Base-by-base conservation (phyloP, 2,329 filamentous ascomycete genomes). In the Allantophomopsis cytisporea region DNA sequence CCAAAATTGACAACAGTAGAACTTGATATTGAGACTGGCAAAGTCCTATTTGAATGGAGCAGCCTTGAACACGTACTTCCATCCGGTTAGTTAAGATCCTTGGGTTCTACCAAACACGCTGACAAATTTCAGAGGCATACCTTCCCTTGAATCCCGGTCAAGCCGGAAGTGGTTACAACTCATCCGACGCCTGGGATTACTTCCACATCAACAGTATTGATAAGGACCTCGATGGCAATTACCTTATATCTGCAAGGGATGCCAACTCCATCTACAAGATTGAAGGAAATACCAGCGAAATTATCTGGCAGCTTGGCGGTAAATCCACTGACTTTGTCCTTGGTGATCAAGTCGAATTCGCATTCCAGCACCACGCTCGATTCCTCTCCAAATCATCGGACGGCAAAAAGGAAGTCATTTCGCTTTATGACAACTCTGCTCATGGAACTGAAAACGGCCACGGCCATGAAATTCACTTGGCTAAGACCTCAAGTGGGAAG, bases 1-100 rank as follows among this genome's bases (percentile, higher is more conserved):
- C 3, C 2, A 37, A 58, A 54, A 59, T 36, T 39, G 12, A 41
- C 30, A n/a, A 20, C 4, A 5, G 5, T 23, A 48, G 51, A 53
- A 38, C 38, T 52, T 14, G 45, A 52, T 17, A 45, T 53, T 33
- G 60, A 66, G 17, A 74, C 68, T 2, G 70, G 71, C 2, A 58
- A 65, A 32, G 53, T 77, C 3, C 44, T 76, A 10, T 77, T 76
- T 45, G 71, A 77, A 46, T 77, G 73, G 73, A 63, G 62, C 21
- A 69, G 66, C 45, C 54, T 76, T 8, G 69, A 75, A 41, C 68
- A 76, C 51, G 44, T 49, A 7, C 36, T 38, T 34, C 69, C 68
- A 2, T 59, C 63, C 32, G 62, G 67, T 59, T 58, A 51, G 31
- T 43, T 50, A n/a, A n/a, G n/a, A 34, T 51, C 54, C 6, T 51